These are phyloP conservation scores for Termitomyces sp. DNA, from an alignment of 768 basidiomycete species.

Conservation along the genomic window DNA sequence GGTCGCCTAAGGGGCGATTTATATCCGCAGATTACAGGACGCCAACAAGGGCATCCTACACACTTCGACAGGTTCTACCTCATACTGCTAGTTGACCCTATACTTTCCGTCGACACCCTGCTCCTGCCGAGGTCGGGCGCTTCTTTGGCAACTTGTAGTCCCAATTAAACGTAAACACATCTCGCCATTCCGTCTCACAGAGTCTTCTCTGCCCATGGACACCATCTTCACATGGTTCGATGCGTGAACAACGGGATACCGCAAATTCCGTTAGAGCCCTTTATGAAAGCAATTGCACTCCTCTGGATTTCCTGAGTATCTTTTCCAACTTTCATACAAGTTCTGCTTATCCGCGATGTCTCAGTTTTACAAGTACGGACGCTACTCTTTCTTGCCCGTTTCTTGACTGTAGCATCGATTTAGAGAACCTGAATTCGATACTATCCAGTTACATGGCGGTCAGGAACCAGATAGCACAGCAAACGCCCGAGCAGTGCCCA, in stretches of 20 bases:
- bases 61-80: not conserved
- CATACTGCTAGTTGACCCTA: not conserved
- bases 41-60: not conserved
- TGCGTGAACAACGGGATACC: not conserved
- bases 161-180: not conserved
- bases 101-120: not conserved
- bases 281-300: not conserved
- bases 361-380: not conserved
- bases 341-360: not conserved
- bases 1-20: not conserved
- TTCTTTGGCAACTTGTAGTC: not conserved
- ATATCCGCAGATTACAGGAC: too few species aligned
- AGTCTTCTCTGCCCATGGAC: not conserved
- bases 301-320: not conserved
- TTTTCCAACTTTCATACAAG: not conserved
- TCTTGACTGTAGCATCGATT: not conserved
- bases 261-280: not conserved
- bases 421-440: constrained; percentile 72
- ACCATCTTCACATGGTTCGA: not conserved
- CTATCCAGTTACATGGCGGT: constrained; percentile 76
- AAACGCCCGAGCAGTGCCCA: constrained; percentile 72
- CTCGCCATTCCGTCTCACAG: not conserved
- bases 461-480: constrained; percentile 58
- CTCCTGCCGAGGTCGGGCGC: not conserved
- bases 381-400: not conserved